These are phyloP conservation scores for Dunaliella sp. DNA, from an alignment of 139 green algal genomes.

Conservation along the genomic window DNA sequence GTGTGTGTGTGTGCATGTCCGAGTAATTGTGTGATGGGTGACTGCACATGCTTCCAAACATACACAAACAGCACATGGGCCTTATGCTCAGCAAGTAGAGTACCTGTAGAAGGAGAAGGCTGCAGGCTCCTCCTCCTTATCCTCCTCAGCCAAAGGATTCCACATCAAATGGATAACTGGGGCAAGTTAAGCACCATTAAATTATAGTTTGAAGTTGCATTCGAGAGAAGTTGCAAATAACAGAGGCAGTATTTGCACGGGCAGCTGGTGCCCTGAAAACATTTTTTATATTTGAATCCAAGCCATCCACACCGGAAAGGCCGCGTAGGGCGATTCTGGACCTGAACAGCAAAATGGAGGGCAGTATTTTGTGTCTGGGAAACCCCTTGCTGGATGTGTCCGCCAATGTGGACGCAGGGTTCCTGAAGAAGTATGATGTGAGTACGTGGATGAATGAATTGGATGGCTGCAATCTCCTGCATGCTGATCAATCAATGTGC, in stretches of 20 bases:
- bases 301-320: background rate
- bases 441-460: conserved; percentile 10
- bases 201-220: background rate
- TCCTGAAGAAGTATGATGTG: conserved; percentile 91
- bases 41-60: too few species aligned
- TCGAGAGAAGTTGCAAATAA: background rate
- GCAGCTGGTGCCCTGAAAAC: background rate
- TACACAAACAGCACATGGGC: too few species aligned
- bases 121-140: background rate
- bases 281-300: background rate
- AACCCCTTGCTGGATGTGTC: conserved; percentile 97
- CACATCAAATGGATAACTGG: background rate
- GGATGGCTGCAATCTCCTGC: too few species aligned
- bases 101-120: conserved; percentile 45
- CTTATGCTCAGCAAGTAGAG: background rate
- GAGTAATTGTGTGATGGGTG: background rate
- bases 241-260: background rate
- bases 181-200: background rate
- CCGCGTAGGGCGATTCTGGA: too few species aligned
- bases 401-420: conserved; percentile 72
- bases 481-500: too few species aligned
- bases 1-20: background rate
- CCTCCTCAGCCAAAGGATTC: conserved; percentile 46
- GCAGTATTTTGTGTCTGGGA: conserved; percentile 84
- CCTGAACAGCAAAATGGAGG: conserved; percentile 26